phyloP scores from a whole-genome alignment of 768 basidiomycete genomes.

The Kwoniella sp. region DNA sequence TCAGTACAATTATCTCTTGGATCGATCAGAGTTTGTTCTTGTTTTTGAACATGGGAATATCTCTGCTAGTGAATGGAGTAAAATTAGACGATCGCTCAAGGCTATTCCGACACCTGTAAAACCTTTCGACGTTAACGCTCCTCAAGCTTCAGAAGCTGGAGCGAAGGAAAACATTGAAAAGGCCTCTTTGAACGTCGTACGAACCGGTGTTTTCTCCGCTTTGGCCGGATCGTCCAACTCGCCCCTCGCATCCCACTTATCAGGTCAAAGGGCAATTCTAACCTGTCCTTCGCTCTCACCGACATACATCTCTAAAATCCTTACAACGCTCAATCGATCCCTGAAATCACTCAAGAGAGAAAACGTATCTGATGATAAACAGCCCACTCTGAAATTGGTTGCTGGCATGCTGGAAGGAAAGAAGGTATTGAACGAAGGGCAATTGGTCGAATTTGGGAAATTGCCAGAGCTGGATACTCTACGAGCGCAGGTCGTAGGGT shows the following conservation, averaged over 20 bases:
- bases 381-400: conserved; percentile 63
- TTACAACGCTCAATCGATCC: conserved; percentile 34
- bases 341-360: conserved; percentile 34
- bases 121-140: conserved; percentile 5
- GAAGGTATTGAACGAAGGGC: conserved; percentile 65
- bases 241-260: conserved; percentile 9
- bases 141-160: neutral
- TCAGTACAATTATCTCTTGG: conserved; percentile 74
- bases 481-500: conserved; percentile 78
- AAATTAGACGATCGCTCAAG: conserved; percentile 70
- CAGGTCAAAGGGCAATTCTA: conserved; percentile 49
- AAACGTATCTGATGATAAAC: conserved; percentile 27
- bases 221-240: conserved; percentile 61
- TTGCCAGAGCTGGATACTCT: conserved; percentile 77
- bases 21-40: conserved; percentile 66
- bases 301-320: conserved; percentile 39
- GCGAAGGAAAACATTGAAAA: neutral
- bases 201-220: conserved; percentile 77
- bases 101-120: conserved; percentile 56
- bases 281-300: conserved; percentile 50
- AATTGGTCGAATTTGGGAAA: conserved; percentile 64
- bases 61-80: conserved; percentile 64
- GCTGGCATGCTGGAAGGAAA: conserved; percentile 76
- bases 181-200: conserved; percentile 65
- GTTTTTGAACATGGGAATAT: conserved; percentile 80